Base-by-base conservation (phyloP, 345 rosid species). In the Theobroma cacao region DNA sequence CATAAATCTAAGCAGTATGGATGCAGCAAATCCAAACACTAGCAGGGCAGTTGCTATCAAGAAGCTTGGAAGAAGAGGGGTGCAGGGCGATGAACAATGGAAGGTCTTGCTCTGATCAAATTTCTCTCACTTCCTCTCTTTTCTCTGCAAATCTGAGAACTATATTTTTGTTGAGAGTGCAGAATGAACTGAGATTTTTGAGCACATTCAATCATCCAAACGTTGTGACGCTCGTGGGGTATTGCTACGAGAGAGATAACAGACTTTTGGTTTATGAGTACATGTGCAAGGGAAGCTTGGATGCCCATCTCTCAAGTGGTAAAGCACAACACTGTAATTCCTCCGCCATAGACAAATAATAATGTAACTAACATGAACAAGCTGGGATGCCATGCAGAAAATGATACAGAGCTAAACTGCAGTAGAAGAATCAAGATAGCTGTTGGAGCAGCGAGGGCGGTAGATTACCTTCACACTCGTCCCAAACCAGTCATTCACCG, bases 51-150 rank as follows among this genome's bases (percentile, higher is more conserved):
- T 87, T 48, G 90, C 92, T 20, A 80, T 87, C 65, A 89, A 87
- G 89, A 86, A 58, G 71, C 87, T 89, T 30, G 73, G 79, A 73
- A 72, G 81, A 22, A 81, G 56, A 72, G 86, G 87, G 41, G 28
- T 47, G 24, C 89, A 86, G 50, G 89, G 90, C 59, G 86, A 83
- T 14, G 64, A 82, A 48, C 88, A 89, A 76, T 89, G 90, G 90
- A 22, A 81, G 87, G 92, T 87, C 26, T 2, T 81, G 65, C 48
- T 79, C 48, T 40, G 28, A 40, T 38, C 17, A 13, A 20, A 24
- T 7, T 66, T 26, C 14, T 28, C 55, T 4, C 11, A 56, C 47
- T 59, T 55, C 31, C 5, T 13, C 48, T 7, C 72, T 67, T 80
- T n/a, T 30, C 70, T 22, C 7, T 28, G 28, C 38, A 4, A n/a